Evolutionary conservation across 257 asterid genomes (phyloP).

Genomic region (Nicotiana obtusifolia): DNA sequence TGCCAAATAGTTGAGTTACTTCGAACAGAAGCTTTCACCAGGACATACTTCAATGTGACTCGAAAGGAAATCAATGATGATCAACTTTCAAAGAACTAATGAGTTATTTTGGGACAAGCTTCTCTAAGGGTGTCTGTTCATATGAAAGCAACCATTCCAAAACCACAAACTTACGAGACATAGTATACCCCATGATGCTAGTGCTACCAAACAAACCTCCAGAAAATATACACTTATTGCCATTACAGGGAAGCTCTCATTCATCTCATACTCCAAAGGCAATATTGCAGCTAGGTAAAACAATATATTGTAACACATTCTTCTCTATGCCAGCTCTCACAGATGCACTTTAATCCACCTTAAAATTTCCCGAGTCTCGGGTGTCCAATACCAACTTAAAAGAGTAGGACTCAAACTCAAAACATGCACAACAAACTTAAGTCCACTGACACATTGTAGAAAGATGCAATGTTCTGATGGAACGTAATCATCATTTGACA

Average conservation of each 20-base stretch:
- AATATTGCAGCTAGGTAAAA: neutral
- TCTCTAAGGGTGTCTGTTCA: neutral
- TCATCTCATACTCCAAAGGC: neutral
- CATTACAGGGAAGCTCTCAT: neutral
- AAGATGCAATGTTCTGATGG: neutral
- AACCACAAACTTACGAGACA: neutral
- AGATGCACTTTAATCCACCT: neutral
- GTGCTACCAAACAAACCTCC: neutral
- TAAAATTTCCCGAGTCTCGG: neutral
- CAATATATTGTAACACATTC: neutral
- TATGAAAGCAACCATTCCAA: neutral
- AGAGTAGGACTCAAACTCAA: neutral
- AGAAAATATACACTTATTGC: neutral
- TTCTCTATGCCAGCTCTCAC: neutral
- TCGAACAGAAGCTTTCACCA: constrained; percentile 14
- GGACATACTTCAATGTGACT: constrained; percentile 21
- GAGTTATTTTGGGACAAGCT: neutral
- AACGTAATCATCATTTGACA: neutral
- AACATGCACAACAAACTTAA: constrained; percentile 7
- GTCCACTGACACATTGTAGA: neutral
- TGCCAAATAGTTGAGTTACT: neutral
- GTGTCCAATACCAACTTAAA: neutral
- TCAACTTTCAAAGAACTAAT: constrained; percentile 8
- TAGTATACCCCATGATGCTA: neutral
- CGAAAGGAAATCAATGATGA: neutral